Percentiles rank a stretch among this genome's conserved stretches.
phyloP scores from a whole-genome alignment of 2,329 filamentous ascomycete genomes.

The Sporothrix brasiliensis region DNA sequence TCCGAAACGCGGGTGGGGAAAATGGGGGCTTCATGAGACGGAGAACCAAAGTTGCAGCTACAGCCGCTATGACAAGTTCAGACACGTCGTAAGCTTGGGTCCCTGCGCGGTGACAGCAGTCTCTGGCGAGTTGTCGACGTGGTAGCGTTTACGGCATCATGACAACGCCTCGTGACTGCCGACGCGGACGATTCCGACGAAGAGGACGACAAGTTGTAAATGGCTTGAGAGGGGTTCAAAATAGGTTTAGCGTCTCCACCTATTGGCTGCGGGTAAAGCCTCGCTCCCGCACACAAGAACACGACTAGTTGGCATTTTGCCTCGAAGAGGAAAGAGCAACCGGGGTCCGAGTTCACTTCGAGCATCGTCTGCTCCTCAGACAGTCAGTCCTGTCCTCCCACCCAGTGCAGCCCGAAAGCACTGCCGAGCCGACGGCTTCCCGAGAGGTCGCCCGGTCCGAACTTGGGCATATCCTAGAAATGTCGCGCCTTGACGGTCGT shows the following conservation, averaged over 20 bases:
- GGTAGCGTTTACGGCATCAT: no score
- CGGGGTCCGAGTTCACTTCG: not conserved
- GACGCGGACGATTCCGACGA: no score
- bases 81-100: not conserved
- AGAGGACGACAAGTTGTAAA: no score
- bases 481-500: not conserved
- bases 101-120: not conserved
- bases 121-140: not conserved
- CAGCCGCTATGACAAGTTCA: constrained; percentile 15
- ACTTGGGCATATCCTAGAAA: not conserved
- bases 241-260: not conserved
- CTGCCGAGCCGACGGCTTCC: not conserved
- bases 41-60: not conserved
- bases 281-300: not conserved
- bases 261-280: constrained; percentile 13
- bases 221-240: not conserved
- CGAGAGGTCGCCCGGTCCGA: not conserved
- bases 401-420: not conserved
- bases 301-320: not conserved
- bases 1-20: not conserved
- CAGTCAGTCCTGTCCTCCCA: not conserved
- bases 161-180: no score
- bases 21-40: not conserved
- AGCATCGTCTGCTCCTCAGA: no score
- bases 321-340: constrained; percentile 11